phyloP scores from a whole-genome alignment of 1,284 basidiomycete species.

The Peniophora sp. region DNA sequence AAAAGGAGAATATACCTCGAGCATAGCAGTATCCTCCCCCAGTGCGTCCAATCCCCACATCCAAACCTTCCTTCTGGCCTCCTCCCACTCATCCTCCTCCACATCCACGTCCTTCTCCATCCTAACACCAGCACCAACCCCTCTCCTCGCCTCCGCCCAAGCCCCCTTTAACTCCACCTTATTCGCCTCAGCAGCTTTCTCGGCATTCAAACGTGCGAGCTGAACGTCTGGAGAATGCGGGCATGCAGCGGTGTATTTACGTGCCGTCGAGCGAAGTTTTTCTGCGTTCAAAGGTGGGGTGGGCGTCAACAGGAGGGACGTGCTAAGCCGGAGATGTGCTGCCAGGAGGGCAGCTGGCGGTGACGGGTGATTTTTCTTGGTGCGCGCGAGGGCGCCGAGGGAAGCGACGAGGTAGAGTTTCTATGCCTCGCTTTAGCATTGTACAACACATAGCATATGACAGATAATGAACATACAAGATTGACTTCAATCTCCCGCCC shows the following conservation, averaged over 20 bases:
- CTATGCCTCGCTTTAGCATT: constrained; percentile 22
- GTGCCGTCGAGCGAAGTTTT: constrained; percentile 32
- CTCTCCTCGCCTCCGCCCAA: constrained; percentile 35
- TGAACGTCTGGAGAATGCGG: constrained; percentile 35
- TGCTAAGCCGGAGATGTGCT: constrained; percentile 38
- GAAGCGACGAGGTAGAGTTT: constrained; percentile 47
- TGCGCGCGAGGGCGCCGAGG: constrained; percentile 28
- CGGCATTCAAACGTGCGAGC: constrained; percentile 43
- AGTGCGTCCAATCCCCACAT: constrained; percentile 39
- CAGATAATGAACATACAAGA: constrained; percentile 41
- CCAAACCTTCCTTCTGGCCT: constrained; percentile 36
- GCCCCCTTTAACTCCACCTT: constrained; percentile 20
- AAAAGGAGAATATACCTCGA: no score
- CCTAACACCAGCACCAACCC: constrained; percentile 21
- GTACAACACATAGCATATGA: background rate
- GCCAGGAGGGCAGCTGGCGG: constrained; percentile 33
- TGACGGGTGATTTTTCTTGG: constrained; percentile 6
- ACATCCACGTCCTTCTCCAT: constrained; percentile 33
- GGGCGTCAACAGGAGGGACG: constrained; percentile 10
- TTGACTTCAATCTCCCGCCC: constrained; percentile 35
- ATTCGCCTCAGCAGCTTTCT: constrained; percentile 22
- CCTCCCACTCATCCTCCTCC: constrained; percentile 25
- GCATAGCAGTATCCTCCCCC: constrained; percentile 23
- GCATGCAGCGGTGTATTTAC: constrained; percentile 33
- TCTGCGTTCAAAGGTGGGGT: constrained; percentile 20